Percentiles rank a stretch among this genome's conserved stretches.
These are phyloP conservation scores for Collybiopsis luxurians DNA, from an alignment of 768 basidiomycete genomes.

Conservation along the genomic window DNA sequence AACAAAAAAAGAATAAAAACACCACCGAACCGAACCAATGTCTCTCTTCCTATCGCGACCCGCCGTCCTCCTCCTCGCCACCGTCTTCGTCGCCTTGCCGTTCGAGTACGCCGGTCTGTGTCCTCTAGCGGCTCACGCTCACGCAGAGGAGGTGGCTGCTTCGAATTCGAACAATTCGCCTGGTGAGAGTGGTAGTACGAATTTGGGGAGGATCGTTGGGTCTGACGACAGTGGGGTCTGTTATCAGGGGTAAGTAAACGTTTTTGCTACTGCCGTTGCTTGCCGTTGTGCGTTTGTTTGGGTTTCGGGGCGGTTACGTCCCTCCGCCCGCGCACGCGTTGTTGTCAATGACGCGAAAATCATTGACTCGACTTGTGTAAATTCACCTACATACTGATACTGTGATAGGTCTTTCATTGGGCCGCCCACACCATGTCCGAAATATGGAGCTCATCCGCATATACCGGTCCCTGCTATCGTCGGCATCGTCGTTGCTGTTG, in stretches of 20 bases:
- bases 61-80: constrained; percentile 3
- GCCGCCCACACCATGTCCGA: not conserved
- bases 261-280: not conserved
- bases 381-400: no score
- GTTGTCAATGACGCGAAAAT: no score
- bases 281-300: no score
- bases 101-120: not conserved
- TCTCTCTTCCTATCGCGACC: constrained; percentile 2
- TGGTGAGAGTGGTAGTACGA: not conserved
- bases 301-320: no score
- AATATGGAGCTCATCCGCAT: not conserved
- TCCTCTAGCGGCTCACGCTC: not conserved
- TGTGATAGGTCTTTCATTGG: not conserved
- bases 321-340: no score
- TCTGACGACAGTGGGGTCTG: constrained; percentile 1
- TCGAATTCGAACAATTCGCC: no score
- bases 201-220: not conserved
- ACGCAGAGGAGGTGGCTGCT: no score
- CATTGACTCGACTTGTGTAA: no score
- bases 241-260: not conserved
- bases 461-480: not conserved
- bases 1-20: no score
- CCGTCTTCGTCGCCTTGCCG: no score
- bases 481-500: not conserved
- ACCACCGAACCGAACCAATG: not conserved